Percentiles rank a stretch among this genome's conserved stretches.
Evolutionary conservation across 1,139 yeast genomes (phyloP).

Genomic region (Trichomonascaceae sp.): DNA sequence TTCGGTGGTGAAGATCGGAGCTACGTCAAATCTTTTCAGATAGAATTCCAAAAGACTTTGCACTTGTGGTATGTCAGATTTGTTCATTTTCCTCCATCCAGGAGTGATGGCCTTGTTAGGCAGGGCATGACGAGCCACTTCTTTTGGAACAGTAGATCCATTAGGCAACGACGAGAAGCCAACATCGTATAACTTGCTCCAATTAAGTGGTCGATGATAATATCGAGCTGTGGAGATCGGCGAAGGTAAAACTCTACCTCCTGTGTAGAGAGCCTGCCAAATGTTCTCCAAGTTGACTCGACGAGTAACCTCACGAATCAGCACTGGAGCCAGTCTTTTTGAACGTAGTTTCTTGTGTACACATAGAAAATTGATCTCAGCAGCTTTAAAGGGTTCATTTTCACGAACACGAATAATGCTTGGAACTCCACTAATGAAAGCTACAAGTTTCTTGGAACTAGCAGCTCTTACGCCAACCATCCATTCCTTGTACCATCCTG

Average conservation of each 20-base stretch:
- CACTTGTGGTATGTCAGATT: slow-evolving; percentile 60
- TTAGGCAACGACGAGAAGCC: slow-evolving; percentile 76
- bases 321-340: slow-evolving; percentile 90
- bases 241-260: slow-evolving; percentile 84
- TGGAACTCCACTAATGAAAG: slow-evolving; percentile 90
- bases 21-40: slow-evolving; percentile 64
- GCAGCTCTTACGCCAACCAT: slow-evolving; percentile 89
- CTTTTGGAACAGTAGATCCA: slow-evolving; percentile 68
- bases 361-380: slow-evolving; percentile 89
- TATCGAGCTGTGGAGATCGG: slow-evolving; percentile 90
- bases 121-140: slow-evolving; percentile 73
- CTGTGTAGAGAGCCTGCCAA: slow-evolving; percentile 97
- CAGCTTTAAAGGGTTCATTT: slow-evolving; percentile 50
- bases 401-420: slow-evolving; percentile 59
- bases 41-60: slow-evolving; percentile 52
- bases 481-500: slow-evolving; percentile 90
- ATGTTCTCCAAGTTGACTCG: slow-evolving; percentile 76
- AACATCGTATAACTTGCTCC: slow-evolving; percentile 84
- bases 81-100: slow-evolving; percentile 61
- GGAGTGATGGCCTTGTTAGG: slow-evolving; percentile 50
- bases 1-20: slow-evolving; percentile 60
- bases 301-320: slow-evolving; percentile 91
- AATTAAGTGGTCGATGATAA: slow-evolving; percentile 88
- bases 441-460: slow-evolving; percentile 69
- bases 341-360: slow-evolving; percentile 89